Conservation (phyloP, 106 monocot genomes). For the Acorus gramineus region DNA sequence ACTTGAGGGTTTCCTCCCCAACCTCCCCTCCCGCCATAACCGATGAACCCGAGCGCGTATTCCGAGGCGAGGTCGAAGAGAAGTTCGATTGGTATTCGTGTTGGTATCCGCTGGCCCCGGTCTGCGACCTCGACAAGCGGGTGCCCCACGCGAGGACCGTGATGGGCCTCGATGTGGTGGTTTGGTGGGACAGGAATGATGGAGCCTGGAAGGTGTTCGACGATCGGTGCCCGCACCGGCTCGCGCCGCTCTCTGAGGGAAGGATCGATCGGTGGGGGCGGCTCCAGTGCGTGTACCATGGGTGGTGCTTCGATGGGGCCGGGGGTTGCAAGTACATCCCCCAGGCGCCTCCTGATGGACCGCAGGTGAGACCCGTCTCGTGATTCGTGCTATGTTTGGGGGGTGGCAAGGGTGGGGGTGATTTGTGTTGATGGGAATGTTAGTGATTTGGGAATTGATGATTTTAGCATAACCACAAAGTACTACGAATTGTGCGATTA, state of each 20-base stretch:
- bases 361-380: constrained; percentile 16
- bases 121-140: constrained; percentile 81
- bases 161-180: constrained; percentile 72
- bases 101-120: constrained; percentile 83
- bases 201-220: constrained; percentile 80
- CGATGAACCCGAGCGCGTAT: background rate
- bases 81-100: constrained; percentile 78
- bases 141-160: constrained; percentile 67
- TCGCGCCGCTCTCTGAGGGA: constrained; percentile 92
- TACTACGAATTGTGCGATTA: too few species aligned
- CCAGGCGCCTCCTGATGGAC: constrained; percentile 66
- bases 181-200: constrained; percentile 70
- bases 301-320: constrained; percentile 89
- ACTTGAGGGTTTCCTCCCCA: background rate
- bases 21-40: background rate
- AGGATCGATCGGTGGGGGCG: constrained; percentile 68
- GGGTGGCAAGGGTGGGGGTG: too few species aligned
- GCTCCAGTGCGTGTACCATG: constrained; percentile 96
- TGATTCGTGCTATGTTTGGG: background rate
- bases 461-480: too few species aligned
- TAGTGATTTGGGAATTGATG: too few species aligned
- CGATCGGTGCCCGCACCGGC: constrained; percentile 80
- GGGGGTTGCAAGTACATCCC: constrained; percentile 79
- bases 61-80: background rate
- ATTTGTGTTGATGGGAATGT: too few species aligned